These are phyloP conservation scores for Tylopilus sp. DNA, from an alignment of 768 basidiomycete species.

Conservation along the genomic window DNA sequence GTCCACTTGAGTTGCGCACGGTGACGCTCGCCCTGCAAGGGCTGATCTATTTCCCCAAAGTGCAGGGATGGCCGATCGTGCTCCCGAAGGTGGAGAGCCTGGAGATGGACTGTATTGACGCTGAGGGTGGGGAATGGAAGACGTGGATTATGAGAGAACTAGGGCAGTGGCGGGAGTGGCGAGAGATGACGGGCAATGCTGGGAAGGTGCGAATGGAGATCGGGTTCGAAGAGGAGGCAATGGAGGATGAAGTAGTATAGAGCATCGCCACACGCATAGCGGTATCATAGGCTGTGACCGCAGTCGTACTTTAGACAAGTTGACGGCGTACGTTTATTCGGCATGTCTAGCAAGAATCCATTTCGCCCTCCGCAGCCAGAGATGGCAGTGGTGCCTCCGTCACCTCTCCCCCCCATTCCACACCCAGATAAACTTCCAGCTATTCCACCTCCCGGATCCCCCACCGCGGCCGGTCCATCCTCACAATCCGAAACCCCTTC, in stretches of 20 bases:
- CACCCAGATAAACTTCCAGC: background rate
- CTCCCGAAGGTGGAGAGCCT: slow-evolving; percentile 14
- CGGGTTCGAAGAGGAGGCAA: background rate
- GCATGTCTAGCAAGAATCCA: slow-evolving; percentile 17
- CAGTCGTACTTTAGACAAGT: too few relatives aligned
- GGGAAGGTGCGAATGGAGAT: background rate
- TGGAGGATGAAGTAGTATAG: background rate
- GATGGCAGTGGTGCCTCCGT: background rate
- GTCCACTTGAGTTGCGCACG: slow-evolving; percentile 7
- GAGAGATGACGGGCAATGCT: background rate
- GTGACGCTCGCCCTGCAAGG: slow-evolving; percentile 14
- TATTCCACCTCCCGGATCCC: background rate
- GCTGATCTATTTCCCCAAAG: slow-evolving; percentile 3
- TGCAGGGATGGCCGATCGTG: slow-evolving; percentile 6
- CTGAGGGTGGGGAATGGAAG: slow-evolving; percentile 3
- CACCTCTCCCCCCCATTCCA: slow-evolving; percentile 6
- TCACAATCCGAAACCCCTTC: background rate
- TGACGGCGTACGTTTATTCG: too few relatives aligned
- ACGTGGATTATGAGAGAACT: slow-evolving; percentile 10
- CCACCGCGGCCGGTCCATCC: background rate
- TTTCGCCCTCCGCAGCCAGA: slow-evolving; percentile 7
- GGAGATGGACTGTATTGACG: slow-evolving; percentile 12
- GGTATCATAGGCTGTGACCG: too few relatives aligned
- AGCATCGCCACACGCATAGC: too few relatives aligned
- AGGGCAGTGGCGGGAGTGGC: slow-evolving; percentile 8